Evolutionary conservation across 179 eudicot species (phyloP), one percentile per base, ranked within the genome.

Genomic region (Camellia oleifera): DNA sequence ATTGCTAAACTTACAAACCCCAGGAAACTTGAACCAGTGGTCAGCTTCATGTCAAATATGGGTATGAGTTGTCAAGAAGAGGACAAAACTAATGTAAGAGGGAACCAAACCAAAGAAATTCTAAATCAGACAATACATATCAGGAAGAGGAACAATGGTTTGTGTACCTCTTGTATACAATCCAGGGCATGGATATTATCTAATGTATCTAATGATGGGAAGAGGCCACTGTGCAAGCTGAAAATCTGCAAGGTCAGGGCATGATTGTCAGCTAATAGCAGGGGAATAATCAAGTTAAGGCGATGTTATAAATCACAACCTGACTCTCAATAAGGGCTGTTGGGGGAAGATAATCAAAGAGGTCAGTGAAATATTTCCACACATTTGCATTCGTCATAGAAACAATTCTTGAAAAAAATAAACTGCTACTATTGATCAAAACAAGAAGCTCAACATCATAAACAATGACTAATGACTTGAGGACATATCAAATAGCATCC

Each of bases 261-360:
- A 86, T 40, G 74, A 46, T 5, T 76, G 45, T 76, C 18, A 20
- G 20, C 45, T 48, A 48, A 48, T 48, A 48, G 1, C 52, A 2
- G 52, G 52, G 52, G 52, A 4, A 48, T 48, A 48, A 4, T 48
- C 52, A 48, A 48, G 7, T 48, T 48, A 48, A 48, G 52, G 52
- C 52, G 14, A 68, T 63, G 48, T 14, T 50, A 63, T 73, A 40
- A 79, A 69, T 61, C 76, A 86, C 66, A 52, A 93, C 97, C 97
- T 93, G 97, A 79, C 94, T 90, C 90, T 93, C 97, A 77, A 93
- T 93, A 76, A 92, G 96, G 67, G 97, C 97, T 78, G 97, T 90
- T 64, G 92, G 92, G 77, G 96, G 97, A 64, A 92, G 88, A 86
- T 93, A 92, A 83, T 93, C 96, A 80, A 93, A 93, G 69, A 93